phyloP scores from a whole-genome alignment of 495 filamentous ascomycete genomes.

The Astrocystis sublimbata region DNA sequence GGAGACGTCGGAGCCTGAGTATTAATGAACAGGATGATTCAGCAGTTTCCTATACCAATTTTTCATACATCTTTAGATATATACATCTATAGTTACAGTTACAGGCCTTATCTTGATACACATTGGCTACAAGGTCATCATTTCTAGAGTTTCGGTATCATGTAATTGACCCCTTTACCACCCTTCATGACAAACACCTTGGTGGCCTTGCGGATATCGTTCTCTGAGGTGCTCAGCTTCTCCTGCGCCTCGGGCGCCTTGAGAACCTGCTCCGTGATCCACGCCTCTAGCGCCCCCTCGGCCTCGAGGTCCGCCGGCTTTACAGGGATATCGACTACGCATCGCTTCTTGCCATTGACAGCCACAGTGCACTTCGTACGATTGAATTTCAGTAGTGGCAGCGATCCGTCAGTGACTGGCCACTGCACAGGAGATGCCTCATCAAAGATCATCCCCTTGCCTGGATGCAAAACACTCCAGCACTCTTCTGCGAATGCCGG shows the following conservation, averaged over 20 bases:
- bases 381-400: constrained; percentile 39
- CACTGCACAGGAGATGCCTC: constrained; percentile 23
- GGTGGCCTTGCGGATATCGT: constrained; percentile 43
- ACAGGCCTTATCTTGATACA: neutral
- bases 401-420: constrained; percentile 53
- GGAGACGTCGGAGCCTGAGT: too few species aligned
- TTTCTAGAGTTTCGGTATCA: constrained; percentile 37
- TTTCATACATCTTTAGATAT: constrained; percentile 1
- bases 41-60: neutral
- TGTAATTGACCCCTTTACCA: constrained; percentile 61
- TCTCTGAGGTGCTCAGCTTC: constrained; percentile 42
- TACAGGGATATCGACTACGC: constrained; percentile 59
- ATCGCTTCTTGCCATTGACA: constrained; percentile 73
- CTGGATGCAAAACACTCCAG: constrained; percentile 60
- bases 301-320: constrained; percentile 33
- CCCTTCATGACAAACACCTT: constrained; percentile 54
- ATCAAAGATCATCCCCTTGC: constrained; percentile 47
- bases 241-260: constrained; percentile 47
- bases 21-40: neutral
- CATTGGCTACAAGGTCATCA: neutral
- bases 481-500: constrained; percentile 79
- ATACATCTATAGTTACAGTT: constrained; percentile 12
- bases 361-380: constrained; percentile 62
- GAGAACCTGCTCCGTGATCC: constrained; percentile 55
- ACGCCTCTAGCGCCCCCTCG: constrained; percentile 45